Conservation (phyloP, 768 basidiomycete genomes). For the Galerina marginata region DNA sequence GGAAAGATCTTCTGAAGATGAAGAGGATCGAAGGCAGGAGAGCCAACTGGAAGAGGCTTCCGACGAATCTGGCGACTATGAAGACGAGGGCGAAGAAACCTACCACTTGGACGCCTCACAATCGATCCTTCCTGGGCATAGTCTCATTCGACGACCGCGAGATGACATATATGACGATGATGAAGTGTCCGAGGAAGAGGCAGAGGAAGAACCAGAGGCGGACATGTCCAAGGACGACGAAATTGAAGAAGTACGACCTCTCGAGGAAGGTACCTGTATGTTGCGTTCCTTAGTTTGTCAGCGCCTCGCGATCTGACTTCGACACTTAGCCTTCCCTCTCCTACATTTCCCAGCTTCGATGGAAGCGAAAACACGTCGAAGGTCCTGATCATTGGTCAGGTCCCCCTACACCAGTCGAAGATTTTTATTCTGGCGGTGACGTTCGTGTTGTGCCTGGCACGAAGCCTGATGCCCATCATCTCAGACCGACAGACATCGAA, state of each 20-base stretch:
- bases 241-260: slow-evolving; percentile 37
- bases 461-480: slow-evolving; percentile 11
- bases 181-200: background rate
- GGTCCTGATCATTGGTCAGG: slow-evolving; percentile 42
- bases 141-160: slow-evolving; percentile 5
- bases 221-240: slow-evolving; percentile 21
- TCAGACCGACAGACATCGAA: slow-evolving; percentile 15
- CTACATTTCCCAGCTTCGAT: slow-evolving; percentile 2
- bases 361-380: slow-evolving; percentile 25
- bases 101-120: slow-evolving; percentile 1
- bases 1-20: background rate
- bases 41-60: background rate
- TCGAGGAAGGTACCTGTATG: slow-evolving; percentile 8
- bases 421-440: slow-evolving; percentile 40
- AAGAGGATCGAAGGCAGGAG: background rate
- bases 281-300: background rate
- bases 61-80: background rate
- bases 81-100: background rate
- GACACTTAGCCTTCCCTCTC: slow-evolving; percentile 29
- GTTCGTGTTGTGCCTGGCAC: slow-evolving; percentile 5
- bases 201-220: background rate
- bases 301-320: background rate
- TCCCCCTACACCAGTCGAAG: slow-evolving; percentile 39
- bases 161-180: background rate
- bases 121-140: background rate